A percentile compares a stretch with the other conserved stretches of the same genome.
These are phyloP conservation scores for Smittium mucronatum DNA, from an alignment of 371 early-diverging fungal species.

Conservation along the genomic window DNA sequence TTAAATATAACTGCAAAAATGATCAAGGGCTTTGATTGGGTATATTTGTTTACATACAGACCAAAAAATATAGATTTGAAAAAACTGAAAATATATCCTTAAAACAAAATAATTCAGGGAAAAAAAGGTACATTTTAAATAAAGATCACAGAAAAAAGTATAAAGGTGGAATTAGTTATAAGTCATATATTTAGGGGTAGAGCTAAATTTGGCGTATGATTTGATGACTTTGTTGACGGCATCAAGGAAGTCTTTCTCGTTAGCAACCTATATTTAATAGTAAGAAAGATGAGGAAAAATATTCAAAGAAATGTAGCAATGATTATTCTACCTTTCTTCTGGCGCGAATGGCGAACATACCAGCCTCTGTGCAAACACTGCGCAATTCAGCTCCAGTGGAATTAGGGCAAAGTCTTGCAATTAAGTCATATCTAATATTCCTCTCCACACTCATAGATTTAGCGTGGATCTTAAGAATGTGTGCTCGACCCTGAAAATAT, in stretches of 20 bases:
- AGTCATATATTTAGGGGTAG: slow-evolving; percentile 78
- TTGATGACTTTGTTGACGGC: slow-evolving; percentile 99
- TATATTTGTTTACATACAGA: too few relatives aligned
- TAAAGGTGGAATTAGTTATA: slow-evolving; percentile 37
- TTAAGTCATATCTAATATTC: slow-evolving; percentile 98
- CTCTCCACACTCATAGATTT: slow-evolving; percentile 95
- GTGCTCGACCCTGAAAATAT: too few relatives aligned
- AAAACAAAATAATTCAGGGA: too few relatives aligned
- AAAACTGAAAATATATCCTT: too few relatives aligned
- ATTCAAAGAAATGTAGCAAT: too few relatives aligned
- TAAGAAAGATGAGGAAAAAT: too few relatives aligned
- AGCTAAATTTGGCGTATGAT: slow-evolving; percentile 94
- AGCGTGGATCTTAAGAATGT: slow-evolving; percentile 98
- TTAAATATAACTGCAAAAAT: too few relatives aligned
- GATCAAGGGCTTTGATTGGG: too few relatives aligned
- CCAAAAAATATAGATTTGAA: too few relatives aligned
- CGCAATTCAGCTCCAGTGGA: slow-evolving; percentile 99
- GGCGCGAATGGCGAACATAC: slow-evolving; percentile 93
- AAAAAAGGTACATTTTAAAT: too few relatives aligned
- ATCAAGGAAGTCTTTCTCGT: slow-evolving; percentile 99
- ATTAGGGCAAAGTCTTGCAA: slow-evolving; percentile 96
- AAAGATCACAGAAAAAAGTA: neutral
- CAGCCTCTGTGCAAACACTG: slow-evolving; percentile 98
- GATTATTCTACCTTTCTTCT: slow-evolving; percentile 63
- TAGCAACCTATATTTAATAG: slow-evolving; percentile 72